Base-by-base conservation (phyloP, 371 early-diverging fungal species). In the Synchytrium microbalum region DNA sequence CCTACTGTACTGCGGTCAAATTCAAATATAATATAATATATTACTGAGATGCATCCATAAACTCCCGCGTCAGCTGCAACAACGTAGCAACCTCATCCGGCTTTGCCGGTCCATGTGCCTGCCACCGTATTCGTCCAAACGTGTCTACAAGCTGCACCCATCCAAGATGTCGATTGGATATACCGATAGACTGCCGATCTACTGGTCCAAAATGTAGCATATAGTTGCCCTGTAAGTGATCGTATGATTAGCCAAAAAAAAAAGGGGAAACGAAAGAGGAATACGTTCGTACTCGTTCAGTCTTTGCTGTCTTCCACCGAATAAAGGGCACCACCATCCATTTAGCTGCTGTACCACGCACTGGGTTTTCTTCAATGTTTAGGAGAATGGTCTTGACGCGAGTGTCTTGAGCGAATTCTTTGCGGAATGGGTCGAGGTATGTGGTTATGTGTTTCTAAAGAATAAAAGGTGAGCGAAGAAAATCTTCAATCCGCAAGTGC, bases 51-150 rank as follows among this genome's bases (percentile, higher is more conserved):
- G n/a, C n/a, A n/a, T n/a, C n/a, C n/a, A 38, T 10, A 38, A 56
- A 56, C 29, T 10, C 24, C 5, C 29, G 8, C 56, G 81, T 75
- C 72, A 82, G 74, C 24, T 69, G 79, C 32, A 79, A 59, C 77
- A 86, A 72, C 30, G 83, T 78, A 31, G 76, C 77, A 26, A 88
- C 54, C 73, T 92, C 93, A 30, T 79, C 72, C 8, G 70, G 67
- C 2, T 85, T 84, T 1, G 88, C 90, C 13, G 76, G 67, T 14
- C 92, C 93, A 68, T 92, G 89, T 0, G 93, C 91, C n/a, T 83
- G 80, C 93, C 93, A 92, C 56, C 92, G 74, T n/a, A 92, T 80
- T 56, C 78, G 75, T 65, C 91, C 88, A 32, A 80, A 67, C 55
- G 74, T 64, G 60, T 92, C 92, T 14, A 92, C 84, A 30, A 92